Evolutionary conservation across 2,329 filamentous ascomycete genomes (phyloP), one percentile per base, ranked within the genome.

Genomic region (Talaromyces sp.): DNA sequence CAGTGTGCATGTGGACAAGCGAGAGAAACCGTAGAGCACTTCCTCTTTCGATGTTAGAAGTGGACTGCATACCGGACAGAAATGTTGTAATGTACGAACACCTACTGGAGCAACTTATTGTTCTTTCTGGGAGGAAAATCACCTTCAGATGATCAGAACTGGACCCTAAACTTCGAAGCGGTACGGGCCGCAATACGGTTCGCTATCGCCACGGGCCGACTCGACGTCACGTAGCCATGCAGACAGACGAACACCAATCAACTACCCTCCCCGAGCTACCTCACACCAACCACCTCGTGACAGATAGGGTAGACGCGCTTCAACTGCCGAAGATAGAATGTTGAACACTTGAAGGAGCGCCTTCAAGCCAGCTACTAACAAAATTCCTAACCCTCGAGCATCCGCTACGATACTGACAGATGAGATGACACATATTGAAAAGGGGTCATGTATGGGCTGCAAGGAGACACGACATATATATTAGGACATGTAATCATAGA

Each of bases 321-420:
- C 70, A 75, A 71, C 71, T 74, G 70, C 71, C 66, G 71, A 74
- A 58, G 63, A 74, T 74, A 74, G 73, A 71, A 76, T 72, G 68
- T 72, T 74, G 68, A 75, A 75, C 68, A 74, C 72, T 75, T 76
- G 67, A 61, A 73, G 72, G 74, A 75, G 69, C 68, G 68, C 68
- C 72, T 75, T 74, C 68, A 74, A 75, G 72, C 69, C 43, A 73
- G 70, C 45, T 52, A 52, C 49, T 52, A 52, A 52, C 3, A 60
- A 68, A 71, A 66, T 64, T 69, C 71, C 72, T 73, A 72, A 71
- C 67, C 66, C 65, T 73, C 68, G 65, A 68, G 70, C 60, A 69
- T 63, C 66, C 50, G 63, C 64, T 68, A 66, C 62, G 66, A 70
- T 63, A 69, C 22, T 52, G 49, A 1, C 4, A 8, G 5, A 6